Evolutionary conservation across 768 basidiomycete genomes (phyloP), one percentile per base, ranked within the genome.

Genomic region (Naematelia aurantialba): DNA sequence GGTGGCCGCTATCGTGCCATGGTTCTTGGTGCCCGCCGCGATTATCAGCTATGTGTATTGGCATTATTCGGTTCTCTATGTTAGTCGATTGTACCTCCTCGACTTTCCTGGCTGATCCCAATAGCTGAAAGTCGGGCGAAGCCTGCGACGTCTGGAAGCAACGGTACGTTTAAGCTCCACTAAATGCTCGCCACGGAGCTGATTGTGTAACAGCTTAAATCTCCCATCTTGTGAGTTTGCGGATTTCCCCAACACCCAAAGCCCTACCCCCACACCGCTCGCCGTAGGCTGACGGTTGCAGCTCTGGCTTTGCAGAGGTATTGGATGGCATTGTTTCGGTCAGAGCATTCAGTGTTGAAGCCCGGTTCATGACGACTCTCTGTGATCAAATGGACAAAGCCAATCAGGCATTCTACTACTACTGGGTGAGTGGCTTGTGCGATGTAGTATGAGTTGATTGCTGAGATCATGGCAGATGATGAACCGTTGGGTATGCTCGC

Each of bases 251-350:
- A 42, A n/a, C n/a, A 17, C 17, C 30, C 55, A 12, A 54, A 17
- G n/a, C n/a, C n/a, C n/a, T n/a, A n/a, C n/a, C n/a, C n/a, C n/a
- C n/a, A n/a, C n/a, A n/a, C n/a, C n/a, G n/a, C n/a, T n/a, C n/a
- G n/a, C n/a, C n/a, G n/a, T n/a, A n/a, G n/a, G n/a, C 14, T 49
- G 30, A 55, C 45, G 48, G n/a, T 31, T 44, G 39, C 21, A 59
- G 56, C 55, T 73, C 72, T 51, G 70, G 72, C 1, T 78, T 77
- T 56, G 59, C 59, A n/a, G 75, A 77, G 53, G 56, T 92, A 10
- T 76, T 94, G 19, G 88, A 91, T 52, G 91, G 91, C 22, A 89
- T 93, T 46, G 88, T 91, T n/a, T 91, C 91, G 4, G 88, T 94
- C 44, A 83, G 92, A 57, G 92, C 92, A 0, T 97, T 94, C 78